Base-by-base conservation (phyloP, 148 eudicot genomes). In the Camellia lanceoleosa region DNA sequence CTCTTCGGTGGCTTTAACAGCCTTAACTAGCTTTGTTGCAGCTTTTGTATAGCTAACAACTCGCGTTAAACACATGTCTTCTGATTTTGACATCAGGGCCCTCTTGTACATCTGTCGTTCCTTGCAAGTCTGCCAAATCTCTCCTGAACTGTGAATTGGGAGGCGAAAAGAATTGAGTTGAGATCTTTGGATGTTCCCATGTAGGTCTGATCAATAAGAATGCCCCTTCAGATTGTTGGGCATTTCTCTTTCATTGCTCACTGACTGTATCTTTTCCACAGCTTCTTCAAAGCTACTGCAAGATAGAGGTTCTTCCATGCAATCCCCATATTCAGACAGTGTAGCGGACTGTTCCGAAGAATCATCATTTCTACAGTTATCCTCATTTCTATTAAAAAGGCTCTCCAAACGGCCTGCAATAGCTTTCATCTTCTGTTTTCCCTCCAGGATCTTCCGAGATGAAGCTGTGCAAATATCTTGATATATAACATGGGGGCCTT, bases 1-100 rank as follows among this genome's bases (percentile, higher is more conserved):
- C 66, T 89, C 94, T 80, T 94, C 98, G 0, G 94, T 92, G 58
- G 94, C 95, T 83, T 89, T 91, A 79, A 85, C 87, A 60, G 97
- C 91, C 86, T 91, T 94, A 30, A 90, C 86, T 84, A 94, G 78
- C 75, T 89, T 94, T 49, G 85, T 79, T 78, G 98, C 89, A 15
- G 93, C 91, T 63, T 91, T 88, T 10, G 83, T 91, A 81, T 94
- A 94, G 49, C 92, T 86, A 68, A 94, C 92, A 38, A 83, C 78
- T 77, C 98, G 80, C 68, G 86, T 88, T 76, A 94, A 87, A 78
- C 78, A 80, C 47, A 70, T 62, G 38, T 88, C 91, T 61, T 85
- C 93, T 16, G 87, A 84, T 85, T 89, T 88, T 84, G 84, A 88
- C 47, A 64, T 86, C 98, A 94, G 14, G 92, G 90, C 46, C 88